Percentiles rank a stretch among this genome's conserved stretches.
These are phyloP conservation scores for Rhodosporidiobolus odoratus DNA, from an alignment of 768 basidiomycete genomes.

Conservation along the genomic window DNA sequence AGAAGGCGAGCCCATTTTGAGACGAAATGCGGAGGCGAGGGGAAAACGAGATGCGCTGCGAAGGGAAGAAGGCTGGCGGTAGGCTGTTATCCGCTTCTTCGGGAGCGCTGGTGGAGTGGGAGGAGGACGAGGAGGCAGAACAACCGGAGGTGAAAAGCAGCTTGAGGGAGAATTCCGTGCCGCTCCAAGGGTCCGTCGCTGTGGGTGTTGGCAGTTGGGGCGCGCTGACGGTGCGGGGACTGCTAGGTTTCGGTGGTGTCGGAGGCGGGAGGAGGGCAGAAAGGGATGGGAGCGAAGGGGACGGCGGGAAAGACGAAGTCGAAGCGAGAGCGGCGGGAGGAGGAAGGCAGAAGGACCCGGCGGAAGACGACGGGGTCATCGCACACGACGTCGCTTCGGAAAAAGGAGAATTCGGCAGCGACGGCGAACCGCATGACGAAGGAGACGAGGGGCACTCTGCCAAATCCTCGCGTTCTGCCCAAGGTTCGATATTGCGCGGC, in stretches of 20 bases:
- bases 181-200: slow-evolving; percentile 26
- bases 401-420: slow-evolving; percentile 23
- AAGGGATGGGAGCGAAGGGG: background rate
- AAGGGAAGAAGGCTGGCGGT: slow-evolving; percentile 44
- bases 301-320: background rate
- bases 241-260: slow-evolving; percentile 13
- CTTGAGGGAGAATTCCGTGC: slow-evolving; percentile 35
- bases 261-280: slow-evolving; percentile 12
- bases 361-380: slow-evolving; percentile 36
- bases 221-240: slow-evolving; percentile 16
- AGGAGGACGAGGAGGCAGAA: background rate
- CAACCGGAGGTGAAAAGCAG: slow-evolving; percentile 31
- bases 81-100: slow-evolving; percentile 35
- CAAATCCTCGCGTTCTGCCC: slow-evolving; percentile 29
- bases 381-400: slow-evolving; percentile 36
- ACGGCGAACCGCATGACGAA: slow-evolving; percentile 19
- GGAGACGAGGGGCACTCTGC: slow-evolving; percentile 27
- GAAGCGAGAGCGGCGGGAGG: slow-evolving; percentile 15
- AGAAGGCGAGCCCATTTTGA: slow-evolving; percentile 32
- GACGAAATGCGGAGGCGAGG: slow-evolving; percentile 39
- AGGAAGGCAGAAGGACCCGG: slow-evolving; percentile 29
- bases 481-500: slow-evolving; percentile 25
- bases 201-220: background rate
- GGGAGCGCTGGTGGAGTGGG: background rate
- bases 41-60: slow-evolving; percentile 41